Evolutionary conservation across 2,329 filamentous ascomycete genomes (phyloP), one percentile per base, ranked within the genome.

Genomic region (Pestalotiopsis sp.): DNA sequence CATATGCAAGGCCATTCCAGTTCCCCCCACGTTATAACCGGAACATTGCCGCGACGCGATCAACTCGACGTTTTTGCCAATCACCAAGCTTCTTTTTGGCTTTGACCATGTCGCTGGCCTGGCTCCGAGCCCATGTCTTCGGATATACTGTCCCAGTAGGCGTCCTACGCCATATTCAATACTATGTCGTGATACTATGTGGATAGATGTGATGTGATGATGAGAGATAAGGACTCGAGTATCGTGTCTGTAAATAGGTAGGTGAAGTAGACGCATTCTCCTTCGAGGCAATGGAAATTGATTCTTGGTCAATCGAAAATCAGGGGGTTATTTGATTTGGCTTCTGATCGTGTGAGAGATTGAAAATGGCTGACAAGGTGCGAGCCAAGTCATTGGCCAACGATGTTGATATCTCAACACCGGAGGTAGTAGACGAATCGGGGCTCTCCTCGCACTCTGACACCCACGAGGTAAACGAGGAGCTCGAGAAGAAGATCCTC

Each of bases 401-500:
- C 25, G 69, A 73, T n/a, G 45, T 61, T 3, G 69, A 73, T n/a
- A 31, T 61, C 7, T 38, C 64, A 13, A 27, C 66, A 11, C 64
- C 63, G 11, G 45, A 55, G 49, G 11, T 64, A 17, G 67, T 41
- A 2, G 49, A 38, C 14, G 64, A 69, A 39, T 39, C 25, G 9
- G 57, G 45, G 39, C 17, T 25, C 13, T 25, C 41, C 1, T 27
- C 65, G 14, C 64, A 69, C 39, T 62, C 60, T n/a, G 68, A 66
- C n/a, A 27, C 31, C 20, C 17, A 25, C 11, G 41, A 12, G 12
- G 57, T 66, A 14, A 67, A 74, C 27, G 58, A 63, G 5, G 72
- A 70, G n/a, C 66, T 79, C 6, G 75, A 79, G 63, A 79, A 75
- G 66, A 69, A 70, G 49, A 72, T 77, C 2, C 73, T 80, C 63